These are phyloP conservation scores for Eucalyptus marginata DNA, from an alignment of 345 rosid genomes.

Conservation along the genomic window DNA sequence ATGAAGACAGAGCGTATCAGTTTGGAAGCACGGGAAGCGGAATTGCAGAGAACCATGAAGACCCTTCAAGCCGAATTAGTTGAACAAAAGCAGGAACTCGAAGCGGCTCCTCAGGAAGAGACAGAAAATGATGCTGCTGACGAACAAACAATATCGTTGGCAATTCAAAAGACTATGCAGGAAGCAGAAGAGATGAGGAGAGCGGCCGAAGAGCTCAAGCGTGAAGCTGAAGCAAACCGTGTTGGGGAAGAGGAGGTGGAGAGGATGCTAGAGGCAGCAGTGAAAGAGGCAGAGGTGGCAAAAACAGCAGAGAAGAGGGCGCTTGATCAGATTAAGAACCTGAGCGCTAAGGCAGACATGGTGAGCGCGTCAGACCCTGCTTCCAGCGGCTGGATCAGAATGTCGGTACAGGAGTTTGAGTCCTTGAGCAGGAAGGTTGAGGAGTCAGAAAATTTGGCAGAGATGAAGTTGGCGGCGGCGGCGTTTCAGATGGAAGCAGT, in stretches of 20 bases:
- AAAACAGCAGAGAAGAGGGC: conserved; percentile 42
- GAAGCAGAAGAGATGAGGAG: conserved; percentile 44
- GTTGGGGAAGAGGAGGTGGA: conserved; percentile 24
- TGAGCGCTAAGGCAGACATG: conserved; percentile 17
- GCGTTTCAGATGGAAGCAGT: conserved; percentile 34
- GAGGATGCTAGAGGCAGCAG: conserved; percentile 26
- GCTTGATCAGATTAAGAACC: conserved; percentile 29
- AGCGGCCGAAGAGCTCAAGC: conserved; percentile 18
- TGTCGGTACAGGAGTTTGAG: conserved; percentile 44
- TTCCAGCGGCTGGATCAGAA: conserved; percentile 24
- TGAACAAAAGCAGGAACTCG: neutral
- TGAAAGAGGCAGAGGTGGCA: conserved; percentile 39
- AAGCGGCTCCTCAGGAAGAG: neutral
- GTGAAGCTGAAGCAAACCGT: conserved; percentile 32
- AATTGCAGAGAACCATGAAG: neutral
- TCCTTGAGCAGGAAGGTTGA: conserved; percentile 32
- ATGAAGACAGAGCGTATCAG: conserved; percentile 24
- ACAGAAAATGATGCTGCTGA: neutral
- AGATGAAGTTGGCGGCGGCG: conserved; percentile 32
- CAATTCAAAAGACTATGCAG: conserved; percentile 31
- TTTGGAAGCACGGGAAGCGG: conserved; percentile 14
- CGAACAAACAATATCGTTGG: conserved; percentile 1
- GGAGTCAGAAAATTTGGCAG: conserved; percentile 31
- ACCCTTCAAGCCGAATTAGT: neutral
- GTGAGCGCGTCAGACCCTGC: neutral